Evolutionary conservation across 257 asterid species (phyloP).

Genomic region (Salvia miltiorrhiza): DNA sequence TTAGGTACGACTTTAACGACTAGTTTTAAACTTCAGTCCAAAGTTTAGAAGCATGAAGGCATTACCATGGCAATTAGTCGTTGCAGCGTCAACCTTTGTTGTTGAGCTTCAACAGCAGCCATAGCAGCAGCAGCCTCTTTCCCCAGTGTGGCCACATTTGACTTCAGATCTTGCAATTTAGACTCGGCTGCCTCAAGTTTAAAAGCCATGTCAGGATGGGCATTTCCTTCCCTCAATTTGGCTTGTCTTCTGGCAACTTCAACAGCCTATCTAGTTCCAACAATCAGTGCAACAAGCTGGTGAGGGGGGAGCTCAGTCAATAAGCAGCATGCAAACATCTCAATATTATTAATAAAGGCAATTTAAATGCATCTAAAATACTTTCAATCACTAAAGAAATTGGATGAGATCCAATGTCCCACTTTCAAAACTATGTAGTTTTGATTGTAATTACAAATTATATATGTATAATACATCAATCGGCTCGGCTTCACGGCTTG

Average conservation of each 20-base stretch:
- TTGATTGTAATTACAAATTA: no score
- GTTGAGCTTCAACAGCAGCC: slow-evolving; percentile 99
- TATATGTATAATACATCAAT: no score
- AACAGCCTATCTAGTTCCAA: slow-evolving; percentile 89
- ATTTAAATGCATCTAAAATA: not conserved
- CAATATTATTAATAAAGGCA: slow-evolving; percentile 9
- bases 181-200: slow-evolving; percentile 91
- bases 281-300: slow-evolving; percentile 30
- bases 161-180: slow-evolving; percentile 80
- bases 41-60: not conserved
- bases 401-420: no score
- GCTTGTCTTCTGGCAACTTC: slow-evolving; percentile 89
- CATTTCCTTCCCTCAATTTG: slow-evolving; percentile 83
- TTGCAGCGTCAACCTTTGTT: slow-evolving; percentile 91
- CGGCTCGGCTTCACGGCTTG: no score
- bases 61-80: slow-evolving; percentile 87
- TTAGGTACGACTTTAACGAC: slow-evolving; percentile 9
- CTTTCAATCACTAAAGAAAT: slow-evolving; percentile 15
- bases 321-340: slow-evolving; percentile 14
- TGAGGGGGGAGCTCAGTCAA: slow-evolving; percentile 19
- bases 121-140: slow-evolving; percentile 98
- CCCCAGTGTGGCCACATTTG: slow-evolving; percentile 77
- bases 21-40: not conserved
- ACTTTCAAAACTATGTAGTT: no score
- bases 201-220: slow-evolving; percentile 78